These are phyloP conservation scores for Chalaropsis ovoidea DNA, from an alignment of 2,329 filamentous ascomycete genomes.

Conservation along the genomic window DNA sequence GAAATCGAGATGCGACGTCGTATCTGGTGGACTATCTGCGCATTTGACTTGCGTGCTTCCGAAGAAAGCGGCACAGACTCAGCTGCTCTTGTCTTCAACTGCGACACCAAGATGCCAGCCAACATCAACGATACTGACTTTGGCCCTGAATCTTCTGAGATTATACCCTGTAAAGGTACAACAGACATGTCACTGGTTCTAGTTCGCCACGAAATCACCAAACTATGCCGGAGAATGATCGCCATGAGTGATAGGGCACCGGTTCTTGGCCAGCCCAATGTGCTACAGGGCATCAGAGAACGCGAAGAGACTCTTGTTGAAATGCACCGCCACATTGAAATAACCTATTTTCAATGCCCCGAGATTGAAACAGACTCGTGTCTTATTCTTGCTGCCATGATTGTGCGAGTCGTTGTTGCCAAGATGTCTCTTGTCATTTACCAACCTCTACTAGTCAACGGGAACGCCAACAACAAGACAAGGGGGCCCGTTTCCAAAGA, in stretches of 20 bases:
- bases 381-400: conserved; percentile 58
- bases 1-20: conserved; percentile 52
- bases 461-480: conserved; percentile 46
- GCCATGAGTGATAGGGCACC: conserved; percentile 19
- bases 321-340: conserved; percentile 46
- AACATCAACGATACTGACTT: conserved; percentile 45
- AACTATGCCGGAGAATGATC: conserved; percentile 29
- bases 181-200: conserved; percentile 43
- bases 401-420: conserved; percentile 60
- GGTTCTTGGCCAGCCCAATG: conserved; percentile 21
- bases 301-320: conserved; percentile 19
- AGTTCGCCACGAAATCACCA: conserved; percentile 43
- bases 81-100: conserved; percentile 32
- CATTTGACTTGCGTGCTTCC: conserved; percentile 46
- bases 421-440: conserved; percentile 72
- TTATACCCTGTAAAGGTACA: conserved; percentile 40
- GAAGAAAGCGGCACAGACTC: conserved; percentile 43
- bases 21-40: conserved; percentile 51
- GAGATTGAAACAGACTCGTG: conserved; percentile 41
- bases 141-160: conserved; percentile 40
- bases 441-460: conserved; percentile 57
- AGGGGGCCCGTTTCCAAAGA: neutral
- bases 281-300: conserved; percentile 20
- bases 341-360: conserved; percentile 45
- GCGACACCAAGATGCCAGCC: conserved; percentile 41